Evolutionary conservation across 2,329 filamentous ascomycete genomes (phyloP), one percentile per base, ranked within the genome.

Genomic region (Aureobasidium vineae): DNA sequence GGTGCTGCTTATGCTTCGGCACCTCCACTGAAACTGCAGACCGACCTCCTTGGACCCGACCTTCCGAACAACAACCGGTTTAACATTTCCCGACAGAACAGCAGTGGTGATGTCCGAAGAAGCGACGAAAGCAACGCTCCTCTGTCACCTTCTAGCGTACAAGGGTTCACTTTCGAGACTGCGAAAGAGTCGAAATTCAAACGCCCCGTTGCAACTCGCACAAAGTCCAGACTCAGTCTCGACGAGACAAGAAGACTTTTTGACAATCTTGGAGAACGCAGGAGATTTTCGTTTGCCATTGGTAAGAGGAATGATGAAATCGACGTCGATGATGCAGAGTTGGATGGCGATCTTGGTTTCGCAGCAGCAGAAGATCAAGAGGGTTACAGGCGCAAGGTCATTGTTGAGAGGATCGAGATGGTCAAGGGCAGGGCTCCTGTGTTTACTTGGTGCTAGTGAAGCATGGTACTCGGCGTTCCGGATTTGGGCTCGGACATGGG

Each of bases 351-450:
- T 77, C 80, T 99, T 33, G 95, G 95, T 11, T 99, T 96, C 78
- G 92, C 93, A 13, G 94, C 93, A 0, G 95, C 95, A 0, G 91
- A 94, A 76, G 95, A 92, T 31, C 92, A 96, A 86, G 95, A 98
- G 78, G 91, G 91, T 15, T 91, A 92, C 73, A 88, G 90, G 76
- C 86, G 93, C 72, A 96, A 95, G 78, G 95, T 99, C 56, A 98
- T 99, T 81, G 93, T 99, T 56, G 95, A 99, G 82, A 84, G 95
- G 69, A 80, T 99, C 67, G 95, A 99, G 82, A 90, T 94, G 68
- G 95, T 99, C 69, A 98, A 98, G 83, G 91, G 88, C 75, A 90
- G 90, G 76, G 96, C 96, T 75, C 95, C 95, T 1, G 92, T 99
- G 38, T 99, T 99, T 78, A 97, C 91, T 52, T 99, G 95, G 91